Conservation (phyloP, 73 alveolate species). For the Breviolum minutum region DNA sequence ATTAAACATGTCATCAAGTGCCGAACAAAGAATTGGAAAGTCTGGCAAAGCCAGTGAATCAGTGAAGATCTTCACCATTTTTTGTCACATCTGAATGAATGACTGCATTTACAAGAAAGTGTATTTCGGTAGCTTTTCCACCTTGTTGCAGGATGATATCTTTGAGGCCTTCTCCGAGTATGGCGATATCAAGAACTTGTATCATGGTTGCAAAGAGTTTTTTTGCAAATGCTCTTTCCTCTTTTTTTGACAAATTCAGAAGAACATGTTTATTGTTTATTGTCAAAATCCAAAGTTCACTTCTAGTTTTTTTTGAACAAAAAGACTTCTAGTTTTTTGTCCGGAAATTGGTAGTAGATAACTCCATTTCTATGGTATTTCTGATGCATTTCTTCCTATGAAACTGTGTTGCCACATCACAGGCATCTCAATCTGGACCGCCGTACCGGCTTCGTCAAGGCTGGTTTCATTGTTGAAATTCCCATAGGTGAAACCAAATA, state of each 20-base stretch:
- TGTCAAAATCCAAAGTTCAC: too few relatives aligned
- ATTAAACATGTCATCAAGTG: not conserved
- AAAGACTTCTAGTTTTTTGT: too few relatives aligned
- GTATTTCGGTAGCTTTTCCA: not conserved
- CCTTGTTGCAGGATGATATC: conserved; percentile 42
- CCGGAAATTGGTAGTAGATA: too few relatives aligned
- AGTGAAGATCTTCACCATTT: too few relatives aligned
- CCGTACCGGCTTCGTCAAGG: conserved; percentile 91
- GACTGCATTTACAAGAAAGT: too few relatives aligned
- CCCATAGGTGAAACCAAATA: not conserved
- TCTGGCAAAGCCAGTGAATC: too few relatives aligned
- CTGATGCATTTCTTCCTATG: not conserved
- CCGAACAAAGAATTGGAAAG: not conserved
- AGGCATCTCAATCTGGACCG: conserved; percentile 91
- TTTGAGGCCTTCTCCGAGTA: conserved; percentile 89
- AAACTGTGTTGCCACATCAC: not conserved
- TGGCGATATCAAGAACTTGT: conserved; percentile 85
- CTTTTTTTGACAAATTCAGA: too few relatives aligned
- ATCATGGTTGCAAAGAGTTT: not conserved
- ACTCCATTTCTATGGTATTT: too few relatives aligned
- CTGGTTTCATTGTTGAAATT: not conserved
- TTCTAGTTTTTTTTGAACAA: too few relatives aligned
- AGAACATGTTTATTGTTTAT: too few relatives aligned
- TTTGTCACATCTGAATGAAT: too few relatives aligned
- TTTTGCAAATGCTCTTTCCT: too few relatives aligned